A percentile compares a stretch with the other conserved stretches of the same genome.
phyloP scores from a whole-genome alignment of 495 filamentous ascomycete species.

The Xylaria sp. region DNA sequence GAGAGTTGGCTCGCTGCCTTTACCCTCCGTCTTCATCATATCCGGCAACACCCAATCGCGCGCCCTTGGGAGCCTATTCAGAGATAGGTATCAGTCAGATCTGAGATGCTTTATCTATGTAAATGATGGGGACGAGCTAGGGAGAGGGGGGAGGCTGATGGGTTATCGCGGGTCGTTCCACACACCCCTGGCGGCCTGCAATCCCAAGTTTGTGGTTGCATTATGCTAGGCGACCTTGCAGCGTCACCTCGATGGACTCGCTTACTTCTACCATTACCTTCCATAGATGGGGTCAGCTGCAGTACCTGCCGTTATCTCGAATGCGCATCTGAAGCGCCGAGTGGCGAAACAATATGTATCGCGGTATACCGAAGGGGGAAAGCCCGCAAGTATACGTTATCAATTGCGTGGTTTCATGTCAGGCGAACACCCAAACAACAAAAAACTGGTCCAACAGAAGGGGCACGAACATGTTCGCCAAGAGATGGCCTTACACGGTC shows the following conservation, averaged over 20 bases:
- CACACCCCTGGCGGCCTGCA: neutral
- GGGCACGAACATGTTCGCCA: slow-evolving; percentile 11
- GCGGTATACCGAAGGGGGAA: slow-evolving; percentile 11
- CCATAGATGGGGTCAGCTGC: neutral
- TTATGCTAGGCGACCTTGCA: slow-evolving; percentile 20
- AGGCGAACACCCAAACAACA: neutral
- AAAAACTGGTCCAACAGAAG: neutral
- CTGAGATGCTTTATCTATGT: slow-evolving; percentile 11
- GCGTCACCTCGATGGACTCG: slow-evolving; percentile 14
- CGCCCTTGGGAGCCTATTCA: no score
- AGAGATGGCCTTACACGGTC: neutral
- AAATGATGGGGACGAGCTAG: slow-evolving; percentile 1
- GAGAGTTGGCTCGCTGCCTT: slow-evolving; percentile 11
- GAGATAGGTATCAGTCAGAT: slow-evolving; percentile 14
- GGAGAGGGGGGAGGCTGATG: slow-evolving; percentile 6
- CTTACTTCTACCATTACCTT: neutral
- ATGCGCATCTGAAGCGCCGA: neutral
- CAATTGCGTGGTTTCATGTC: neutral
- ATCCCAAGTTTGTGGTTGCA: slow-evolving; percentile 10
- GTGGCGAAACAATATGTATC: slow-evolving; percentile 3
- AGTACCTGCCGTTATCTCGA: slow-evolving; percentile 14
- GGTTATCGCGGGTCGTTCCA: slow-evolving; percentile 7
- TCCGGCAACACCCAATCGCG: neutral
- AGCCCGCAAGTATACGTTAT: slow-evolving; percentile 18
- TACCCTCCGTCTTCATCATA: slow-evolving; percentile 10